Conservation (phyloP, 352 stramenopile genomes). For the Phytophthora hybrid region DNA sequence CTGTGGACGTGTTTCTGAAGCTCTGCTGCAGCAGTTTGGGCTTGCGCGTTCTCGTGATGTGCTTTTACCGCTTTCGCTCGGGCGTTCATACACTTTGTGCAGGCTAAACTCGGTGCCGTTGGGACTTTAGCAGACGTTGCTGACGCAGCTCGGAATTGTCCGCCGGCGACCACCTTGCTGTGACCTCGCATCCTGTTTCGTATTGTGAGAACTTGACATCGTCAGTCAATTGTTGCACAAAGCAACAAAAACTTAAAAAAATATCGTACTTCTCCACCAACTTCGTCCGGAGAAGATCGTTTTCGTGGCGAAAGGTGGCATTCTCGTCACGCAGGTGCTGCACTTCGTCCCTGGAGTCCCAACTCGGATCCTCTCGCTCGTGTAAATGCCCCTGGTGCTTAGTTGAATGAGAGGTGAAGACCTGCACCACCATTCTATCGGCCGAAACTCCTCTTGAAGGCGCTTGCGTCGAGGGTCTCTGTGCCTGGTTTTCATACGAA, state of each 20-base stretch:
- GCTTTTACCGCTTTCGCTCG: slow-evolving; percentile 26
- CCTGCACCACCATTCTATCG: slow-evolving; percentile 11
- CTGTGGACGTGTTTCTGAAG: slow-evolving; percentile 42
- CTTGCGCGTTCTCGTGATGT: slow-evolving; percentile 25
- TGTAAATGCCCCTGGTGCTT: slow-evolving; percentile 13
- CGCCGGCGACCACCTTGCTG: slow-evolving; percentile 48
- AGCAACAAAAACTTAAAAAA: no score
- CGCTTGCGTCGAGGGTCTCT: slow-evolving; percentile 23
- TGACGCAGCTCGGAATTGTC: slow-evolving; percentile 45
- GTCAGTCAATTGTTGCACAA: background rate
- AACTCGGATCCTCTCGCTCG: background rate
- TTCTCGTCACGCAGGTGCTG: slow-evolving; percentile 38
- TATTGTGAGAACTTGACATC: background rate
- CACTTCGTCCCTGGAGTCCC: slow-evolving; percentile 20
- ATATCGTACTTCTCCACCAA: slow-evolving; percentile 48
- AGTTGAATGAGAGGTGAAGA: slow-evolving; percentile 11
- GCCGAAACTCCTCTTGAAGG: slow-evolving; percentile 3
- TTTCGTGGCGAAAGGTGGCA: slow-evolving; percentile 37
- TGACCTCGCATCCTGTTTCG: slow-evolving; percentile 43
- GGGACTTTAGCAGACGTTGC: slow-evolving; percentile 4
- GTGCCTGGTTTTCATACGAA: slow-evolving; percentile 10
- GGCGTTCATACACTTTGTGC: slow-evolving; percentile 34
- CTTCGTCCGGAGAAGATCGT: slow-evolving; percentile 36
- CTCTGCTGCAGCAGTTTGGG: slow-evolving; percentile 23
- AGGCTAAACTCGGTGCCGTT: background rate